A percentile compares a stretch with the other conserved stretches of the same genome.
Evolutionary conservation across 768 basidiomycete species (phyloP).

Genomic region (Nidula microcarpa): DNA sequence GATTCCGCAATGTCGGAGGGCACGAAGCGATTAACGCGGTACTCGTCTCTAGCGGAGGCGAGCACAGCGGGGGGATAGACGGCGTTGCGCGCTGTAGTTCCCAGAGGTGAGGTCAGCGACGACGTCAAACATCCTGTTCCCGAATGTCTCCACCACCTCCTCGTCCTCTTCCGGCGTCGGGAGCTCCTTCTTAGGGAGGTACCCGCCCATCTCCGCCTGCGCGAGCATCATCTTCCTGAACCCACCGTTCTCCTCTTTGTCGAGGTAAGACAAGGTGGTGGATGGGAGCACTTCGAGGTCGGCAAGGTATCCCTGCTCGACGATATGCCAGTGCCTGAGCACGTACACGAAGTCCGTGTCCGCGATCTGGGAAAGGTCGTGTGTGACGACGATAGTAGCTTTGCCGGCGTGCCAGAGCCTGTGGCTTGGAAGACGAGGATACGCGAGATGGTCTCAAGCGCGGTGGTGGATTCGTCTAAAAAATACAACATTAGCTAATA

Average conservation of each 20-base stretch:
- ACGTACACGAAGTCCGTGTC: slow-evolving; percentile 87
- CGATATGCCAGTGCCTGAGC: slow-evolving; percentile 73
- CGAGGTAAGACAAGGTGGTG: background rate
- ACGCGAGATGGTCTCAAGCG: slow-evolving; percentile 89
- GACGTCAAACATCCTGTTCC: slow-evolving; percentile 86
- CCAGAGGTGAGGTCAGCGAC: slow-evolving; percentile 61
- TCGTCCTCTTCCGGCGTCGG: slow-evolving; percentile 29
- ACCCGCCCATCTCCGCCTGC: slow-evolving; percentile 55
- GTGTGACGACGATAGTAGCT: slow-evolving; percentile 93
- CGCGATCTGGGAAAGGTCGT: slow-evolving; percentile 84
- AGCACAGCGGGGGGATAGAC: slow-evolving; percentile 7
- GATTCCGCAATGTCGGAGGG: slow-evolving; percentile 11
- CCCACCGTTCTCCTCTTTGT: slow-evolving; percentile 32
- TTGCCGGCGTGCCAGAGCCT: slow-evolving; percentile 67
- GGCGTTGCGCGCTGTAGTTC: background rate
- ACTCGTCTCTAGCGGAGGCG: slow-evolving; percentile 17
- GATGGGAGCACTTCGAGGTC: slow-evolving; percentile 62
- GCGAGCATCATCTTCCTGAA: slow-evolving; percentile 66
- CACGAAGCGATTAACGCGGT: slow-evolving; percentile 29
- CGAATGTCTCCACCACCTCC: slow-evolving; percentile 39
- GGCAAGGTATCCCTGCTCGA: slow-evolving; percentile 81
- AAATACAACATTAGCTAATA: no score
- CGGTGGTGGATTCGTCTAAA: slow-evolving; percentile 83
- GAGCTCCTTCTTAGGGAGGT: slow-evolving; percentile 35
- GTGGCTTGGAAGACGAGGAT: slow-evolving; percentile 74